Percentiles rank a stretch among this genome's conserved stretches.
Conservation (phyloP, 257 asterid genomes). For the Eucommia ulmoides region DNA sequence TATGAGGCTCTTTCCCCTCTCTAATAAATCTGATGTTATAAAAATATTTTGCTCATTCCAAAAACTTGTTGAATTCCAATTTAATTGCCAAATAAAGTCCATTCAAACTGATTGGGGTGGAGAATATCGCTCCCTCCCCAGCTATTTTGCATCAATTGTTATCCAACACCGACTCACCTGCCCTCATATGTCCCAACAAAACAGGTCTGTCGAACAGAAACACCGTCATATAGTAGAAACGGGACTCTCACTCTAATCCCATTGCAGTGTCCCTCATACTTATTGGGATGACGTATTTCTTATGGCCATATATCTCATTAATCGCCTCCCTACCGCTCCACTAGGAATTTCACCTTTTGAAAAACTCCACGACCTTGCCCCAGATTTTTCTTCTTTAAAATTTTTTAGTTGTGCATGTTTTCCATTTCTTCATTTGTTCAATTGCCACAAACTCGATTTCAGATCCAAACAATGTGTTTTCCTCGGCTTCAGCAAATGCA, state of each 20-base stretch:
- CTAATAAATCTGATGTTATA: neutral
- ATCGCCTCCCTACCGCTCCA: slow-evolving; percentile 1
- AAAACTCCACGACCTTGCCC: neutral
- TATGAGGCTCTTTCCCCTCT: slow-evolving; percentile 2
- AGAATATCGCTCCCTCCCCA: slow-evolving; percentile 3
- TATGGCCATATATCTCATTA: neutral
- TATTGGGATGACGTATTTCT: slow-evolving; percentile 2
- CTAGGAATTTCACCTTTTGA: neutral
- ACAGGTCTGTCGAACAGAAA: neutral
- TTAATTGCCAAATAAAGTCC: slow-evolving; percentile 1
- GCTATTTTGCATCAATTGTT: neutral
- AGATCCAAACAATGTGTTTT: neutral
- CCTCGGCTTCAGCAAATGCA: neutral
- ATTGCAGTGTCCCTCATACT: slow-evolving; percentile 4
- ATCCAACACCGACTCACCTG: slow-evolving; percentile 1
- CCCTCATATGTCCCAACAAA: slow-evolving; percentile 2
- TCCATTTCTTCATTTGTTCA: neutral
- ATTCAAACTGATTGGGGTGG: slow-evolving; percentile 6
- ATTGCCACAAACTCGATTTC: neutral
- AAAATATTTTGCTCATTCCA: neutral
- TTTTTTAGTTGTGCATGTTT: neutral
- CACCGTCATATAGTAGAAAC: slow-evolving; percentile 8
- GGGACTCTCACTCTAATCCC: slow-evolving; percentile 2
- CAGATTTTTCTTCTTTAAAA: neutral
- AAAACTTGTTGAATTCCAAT: neutral